phyloP scores from a whole-genome alignment of 768 basidiomycete genomes.

The Peribolospora baueri region DNA sequence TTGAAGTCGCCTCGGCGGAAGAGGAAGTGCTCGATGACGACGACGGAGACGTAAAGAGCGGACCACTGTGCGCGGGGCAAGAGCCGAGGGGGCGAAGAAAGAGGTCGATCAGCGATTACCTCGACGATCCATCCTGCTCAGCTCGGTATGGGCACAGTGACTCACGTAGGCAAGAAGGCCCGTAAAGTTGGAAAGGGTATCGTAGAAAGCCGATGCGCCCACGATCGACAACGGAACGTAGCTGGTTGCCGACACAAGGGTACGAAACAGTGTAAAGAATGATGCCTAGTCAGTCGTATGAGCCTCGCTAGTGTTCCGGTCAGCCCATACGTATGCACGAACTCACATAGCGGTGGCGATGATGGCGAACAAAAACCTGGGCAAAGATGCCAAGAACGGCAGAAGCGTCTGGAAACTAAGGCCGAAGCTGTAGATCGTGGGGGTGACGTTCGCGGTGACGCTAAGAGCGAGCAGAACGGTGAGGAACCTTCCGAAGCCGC shows the following conservation, averaged over 20 bases:
- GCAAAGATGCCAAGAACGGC: slow-evolving; percentile 33
- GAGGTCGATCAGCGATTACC: too few relatives aligned
- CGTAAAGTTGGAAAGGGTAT: slow-evolving; percentile 38
- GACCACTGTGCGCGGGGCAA: not conserved
- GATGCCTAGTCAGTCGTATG: slow-evolving; percentile 33
- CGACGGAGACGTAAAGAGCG: not conserved
- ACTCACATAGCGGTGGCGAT: slow-evolving; percentile 38
- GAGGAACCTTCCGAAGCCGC: slow-evolving; percentile 17
- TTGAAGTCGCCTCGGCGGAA: slow-evolving; percentile 32
- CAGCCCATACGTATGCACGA: too few relatives aligned
- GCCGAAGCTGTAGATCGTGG: slow-evolving; percentile 57
- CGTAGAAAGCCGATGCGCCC: slow-evolving; percentile 43
- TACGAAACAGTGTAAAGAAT: slow-evolving; percentile 47
- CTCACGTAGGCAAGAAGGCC: slow-evolving; percentile 44
- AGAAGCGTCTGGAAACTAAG: slow-evolving; percentile 47
- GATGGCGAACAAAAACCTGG: slow-evolving; percentile 44
- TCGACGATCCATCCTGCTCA: too few relatives aligned
- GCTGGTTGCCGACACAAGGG: slow-evolving; percentile 41
- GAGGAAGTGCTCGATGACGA: slow-evolving; percentile 33
- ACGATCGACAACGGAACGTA: slow-evolving; percentile 27
- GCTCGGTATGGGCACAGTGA: too few relatives aligned
- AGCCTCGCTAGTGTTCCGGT: slow-evolving; percentile 32
- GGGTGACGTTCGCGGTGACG: slow-evolving; percentile 54
- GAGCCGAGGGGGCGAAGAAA: too few relatives aligned
- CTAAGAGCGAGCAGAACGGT: slow-evolving; percentile 49